Base-by-base conservation (phyloP, 179 eudicot species). In the Actinidia arguta region DNA sequence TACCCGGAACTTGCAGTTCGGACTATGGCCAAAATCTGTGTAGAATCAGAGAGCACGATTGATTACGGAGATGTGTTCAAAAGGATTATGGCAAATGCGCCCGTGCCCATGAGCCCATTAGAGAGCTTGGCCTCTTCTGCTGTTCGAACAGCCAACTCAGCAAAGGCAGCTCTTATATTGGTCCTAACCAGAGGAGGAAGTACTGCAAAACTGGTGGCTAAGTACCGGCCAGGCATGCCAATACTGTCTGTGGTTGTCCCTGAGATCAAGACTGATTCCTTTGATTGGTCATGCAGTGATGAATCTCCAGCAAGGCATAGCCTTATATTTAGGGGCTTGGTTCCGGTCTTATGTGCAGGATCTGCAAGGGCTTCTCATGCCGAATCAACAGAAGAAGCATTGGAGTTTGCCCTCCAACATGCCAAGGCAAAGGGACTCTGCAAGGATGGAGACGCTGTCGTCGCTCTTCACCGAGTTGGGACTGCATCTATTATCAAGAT, bases 51-150 rank as follows among this genome's bases (percentile, higher is more conserved):
- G 73, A 83, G 83, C 83, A 83, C 90, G 25, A 78, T 88, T n/a
- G 85, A 88, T 71, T 88, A 88, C 48, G 71, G 61, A 8, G 88
- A 80, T 59, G 86, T 88, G 16, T 85, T 85, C 76, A 88, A 88
- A 58, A 73, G 81, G 52, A 73, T 85, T 7, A 85, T 71, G 67
- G 86, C 76, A 64, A 85, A 85, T 51, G 88, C 86, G 25, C 90
- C 90, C 0, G 86, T 88, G 36, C 90, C 90, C 55, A 85, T 85
- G 88, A 88, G 88, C 83, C 90, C 90, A 16, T 68, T 88, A 18
- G 90, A 88, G 79, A 88, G 90, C 78, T 62, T 88, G 58, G 90
- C 90, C 31, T 88, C 88, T n/a, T 83, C 90, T 42, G 90, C 90
- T 44, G 90, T 88, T 27, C 82, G 88, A 47, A 88, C 87, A 11